phyloP scores from a whole-genome alignment of 2,329 filamentous ascomycete species.

The Orbilia blumenaviensis region DNA sequence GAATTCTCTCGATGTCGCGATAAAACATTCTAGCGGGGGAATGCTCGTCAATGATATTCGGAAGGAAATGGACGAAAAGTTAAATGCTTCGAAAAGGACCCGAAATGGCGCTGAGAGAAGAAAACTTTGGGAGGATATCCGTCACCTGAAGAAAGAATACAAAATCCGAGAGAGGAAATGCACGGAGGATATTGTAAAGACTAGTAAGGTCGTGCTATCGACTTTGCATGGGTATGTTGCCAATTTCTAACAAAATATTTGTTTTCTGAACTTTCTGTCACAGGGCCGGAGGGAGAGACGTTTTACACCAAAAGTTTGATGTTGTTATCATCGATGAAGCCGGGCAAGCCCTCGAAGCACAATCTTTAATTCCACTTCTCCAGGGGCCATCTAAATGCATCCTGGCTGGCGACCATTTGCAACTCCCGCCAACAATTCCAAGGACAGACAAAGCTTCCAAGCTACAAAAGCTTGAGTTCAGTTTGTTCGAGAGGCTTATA shows the following conservation, averaged over 20 bases:
- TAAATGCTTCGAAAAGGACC: slow-evolving; percentile 87
- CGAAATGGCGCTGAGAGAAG: slow-evolving; percentile 75
- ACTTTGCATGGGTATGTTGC: slow-evolving; percentile 83
- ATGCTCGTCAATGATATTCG: slow-evolving; percentile 89
- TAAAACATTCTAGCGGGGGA: slow-evolving; percentile 87
- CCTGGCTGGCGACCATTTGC: slow-evolving; percentile 91
- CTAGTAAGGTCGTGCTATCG: slow-evolving; percentile 86
- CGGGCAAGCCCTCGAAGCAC: slow-evolving; percentile 92
- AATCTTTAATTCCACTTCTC: slow-evolving; percentile 93
- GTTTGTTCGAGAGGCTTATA: slow-evolving; percentile 88
- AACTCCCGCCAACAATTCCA: slow-evolving; percentile 94
- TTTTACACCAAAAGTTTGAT: slow-evolving; percentile 83
- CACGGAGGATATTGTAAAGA: slow-evolving; percentile 76
- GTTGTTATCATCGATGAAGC: slow-evolving; percentile 96
- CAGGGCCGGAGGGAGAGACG: slow-evolving; percentile 78
- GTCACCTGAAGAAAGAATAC: slow-evolving; percentile 86
- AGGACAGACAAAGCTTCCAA: slow-evolving; percentile 65
- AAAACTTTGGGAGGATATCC: slow-evolving; percentile 84
- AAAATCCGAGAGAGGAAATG: slow-evolving; percentile 84
- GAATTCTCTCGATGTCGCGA: slow-evolving; percentile 90
- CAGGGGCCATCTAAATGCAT: slow-evolving; percentile 77
- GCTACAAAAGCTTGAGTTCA: slow-evolving; percentile 76
- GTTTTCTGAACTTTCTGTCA: neutral
- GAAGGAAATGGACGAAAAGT: slow-evolving; percentile 90
- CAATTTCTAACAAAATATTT: neutral